Evolutionary conservation across 305 asterid species (phyloP).

Genomic region (Fraxinus sp.): DNA sequence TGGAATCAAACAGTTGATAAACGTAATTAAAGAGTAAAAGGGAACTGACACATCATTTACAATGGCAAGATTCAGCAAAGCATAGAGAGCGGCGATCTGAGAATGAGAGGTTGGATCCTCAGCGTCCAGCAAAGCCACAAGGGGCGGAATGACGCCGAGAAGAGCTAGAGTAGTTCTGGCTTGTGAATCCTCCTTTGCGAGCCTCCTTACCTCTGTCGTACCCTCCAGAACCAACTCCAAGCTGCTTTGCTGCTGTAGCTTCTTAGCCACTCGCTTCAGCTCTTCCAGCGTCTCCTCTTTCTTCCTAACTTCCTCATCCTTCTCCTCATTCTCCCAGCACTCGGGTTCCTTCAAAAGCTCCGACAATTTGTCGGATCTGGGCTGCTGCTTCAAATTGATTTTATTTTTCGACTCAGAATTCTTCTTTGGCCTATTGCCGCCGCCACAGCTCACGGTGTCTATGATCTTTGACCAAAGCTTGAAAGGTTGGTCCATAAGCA

Average conservation of each 20-base stretch:
- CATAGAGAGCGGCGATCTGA: conserved; percentile 77
- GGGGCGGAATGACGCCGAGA: conserved; percentile 87
- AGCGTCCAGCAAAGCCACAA: conserved; percentile 63
- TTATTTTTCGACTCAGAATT: conserved; percentile 2
- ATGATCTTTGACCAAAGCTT: conserved; percentile 67
- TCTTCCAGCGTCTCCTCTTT: conserved; percentile 59
- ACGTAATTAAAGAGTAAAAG: not conserved
- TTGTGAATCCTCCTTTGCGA: conserved; percentile 56
- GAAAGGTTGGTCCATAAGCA: conserved; percentile 51
- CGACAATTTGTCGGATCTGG: conserved; percentile 66
- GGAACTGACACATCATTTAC: conserved; percentile 58
- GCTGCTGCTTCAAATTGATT: not conserved
- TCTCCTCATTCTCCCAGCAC: conserved; percentile 55
- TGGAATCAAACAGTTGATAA: not conserved
- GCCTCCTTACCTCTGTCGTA: conserved; percentile 65
- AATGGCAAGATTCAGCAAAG: conserved; percentile 76
- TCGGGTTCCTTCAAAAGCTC: conserved; percentile 70
- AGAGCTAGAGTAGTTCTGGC: conserved; percentile 73
- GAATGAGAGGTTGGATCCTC: conserved; percentile 40
- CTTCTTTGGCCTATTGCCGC: conserved; percentile 33
- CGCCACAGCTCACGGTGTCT: conserved; percentile 74
- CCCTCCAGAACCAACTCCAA: conserved; percentile 43
- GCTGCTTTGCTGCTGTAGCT: conserved; percentile 28
- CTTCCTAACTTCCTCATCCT: conserved; percentile 48
- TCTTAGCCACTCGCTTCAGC: conserved; percentile 54